phyloP scores from a whole-genome alignment of 148 eudicot genomes.

The Heliosperma pusillum region DNA sequence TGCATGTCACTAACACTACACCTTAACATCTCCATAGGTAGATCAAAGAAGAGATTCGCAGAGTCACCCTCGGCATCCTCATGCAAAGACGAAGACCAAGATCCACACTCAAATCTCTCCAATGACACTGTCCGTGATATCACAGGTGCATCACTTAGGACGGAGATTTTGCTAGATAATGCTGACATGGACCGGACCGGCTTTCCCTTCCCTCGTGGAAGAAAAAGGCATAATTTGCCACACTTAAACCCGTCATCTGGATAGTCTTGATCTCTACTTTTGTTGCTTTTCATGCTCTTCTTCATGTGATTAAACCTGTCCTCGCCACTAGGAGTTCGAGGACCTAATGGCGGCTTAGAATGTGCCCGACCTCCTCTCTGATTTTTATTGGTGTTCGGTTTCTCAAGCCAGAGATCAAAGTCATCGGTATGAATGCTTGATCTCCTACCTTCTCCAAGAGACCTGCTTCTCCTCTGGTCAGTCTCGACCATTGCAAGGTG shows the following conservation, averaged over 20 bases:
- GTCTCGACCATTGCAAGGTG: constrained; percentile 43
- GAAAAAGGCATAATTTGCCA: constrained; percentile 71
- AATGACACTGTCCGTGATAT: constrained; percentile 69
- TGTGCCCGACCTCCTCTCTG: constrained; percentile 1
- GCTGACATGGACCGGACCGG: constrained; percentile 40
- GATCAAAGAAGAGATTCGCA: constrained; percentile 59
- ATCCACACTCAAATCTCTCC: constrained; percentile 82
- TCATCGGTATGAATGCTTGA: constrained; percentile 44
- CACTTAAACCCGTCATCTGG: constrained; percentile 63
- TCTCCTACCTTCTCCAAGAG: constrained; percentile 54
- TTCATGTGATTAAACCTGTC: not conserved
- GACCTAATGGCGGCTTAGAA: constrained; percentile 31
- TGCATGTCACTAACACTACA: constrained; percentile 61
- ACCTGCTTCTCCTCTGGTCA: constrained; percentile 51
- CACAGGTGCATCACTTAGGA: constrained; percentile 22
- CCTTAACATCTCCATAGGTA: constrained; percentile 71
- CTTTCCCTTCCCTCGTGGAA: constrained; percentile 75
- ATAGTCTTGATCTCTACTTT: constrained; percentile 15
- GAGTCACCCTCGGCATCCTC: constrained; percentile 34
- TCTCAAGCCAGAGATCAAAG: constrained; percentile 52
- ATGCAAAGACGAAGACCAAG: constrained; percentile 53
- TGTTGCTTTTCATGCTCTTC: constrained; percentile 15
- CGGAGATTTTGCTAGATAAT: constrained; percentile 12
- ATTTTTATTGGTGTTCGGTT: constrained; percentile 4
- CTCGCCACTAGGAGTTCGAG: constrained; percentile 18